A percentile compares a stretch with the other conserved stretches of the same genome.
Conservation (phyloP, 805 yeast genomes). For the Kuraishia ogatae region DNA sequence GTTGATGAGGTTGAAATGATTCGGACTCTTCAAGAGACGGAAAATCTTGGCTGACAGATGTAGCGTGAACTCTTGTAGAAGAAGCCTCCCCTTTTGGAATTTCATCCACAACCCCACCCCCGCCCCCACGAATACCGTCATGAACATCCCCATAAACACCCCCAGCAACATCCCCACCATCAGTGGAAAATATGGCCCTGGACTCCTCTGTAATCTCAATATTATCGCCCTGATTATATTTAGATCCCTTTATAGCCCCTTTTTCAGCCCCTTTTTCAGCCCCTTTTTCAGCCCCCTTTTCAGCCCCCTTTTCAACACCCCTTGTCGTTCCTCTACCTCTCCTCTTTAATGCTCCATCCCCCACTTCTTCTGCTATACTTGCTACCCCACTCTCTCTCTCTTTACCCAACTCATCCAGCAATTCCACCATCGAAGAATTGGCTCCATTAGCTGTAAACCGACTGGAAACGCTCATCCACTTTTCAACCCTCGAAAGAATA, state of each 20-base stretch:
- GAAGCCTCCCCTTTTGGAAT: too few relatives aligned
- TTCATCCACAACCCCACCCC: too few relatives aligned
- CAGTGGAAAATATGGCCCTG: background rate
- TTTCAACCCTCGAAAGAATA: constrained; percentile 24
- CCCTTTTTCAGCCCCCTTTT: too few relatives aligned
- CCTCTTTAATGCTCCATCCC: background rate
- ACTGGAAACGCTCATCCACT: constrained; percentile 29
- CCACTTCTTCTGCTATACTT: background rate
- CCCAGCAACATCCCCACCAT: background rate
- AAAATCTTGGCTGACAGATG: background rate
- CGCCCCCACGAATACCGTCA: too few relatives aligned
- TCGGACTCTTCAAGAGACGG: background rate
- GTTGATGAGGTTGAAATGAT: background rate
- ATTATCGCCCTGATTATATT: background rate
- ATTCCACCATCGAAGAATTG: constrained; percentile 42
- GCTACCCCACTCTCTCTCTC: constrained; percentile 22
- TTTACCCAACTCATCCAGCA: constrained; percentile 44
- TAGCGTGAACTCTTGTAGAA: background rate
- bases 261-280: too few relatives aligned
- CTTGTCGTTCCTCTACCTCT: background rate
- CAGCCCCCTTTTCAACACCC: too few relatives aligned
- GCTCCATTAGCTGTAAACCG: constrained; percentile 40
- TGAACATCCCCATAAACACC: too few relatives aligned
- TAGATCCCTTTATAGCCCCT: too few relatives aligned
- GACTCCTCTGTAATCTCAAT: background rate